Conservation (phyloP, 306 rosid species). For the Trichosanthes truncata region DNA sequence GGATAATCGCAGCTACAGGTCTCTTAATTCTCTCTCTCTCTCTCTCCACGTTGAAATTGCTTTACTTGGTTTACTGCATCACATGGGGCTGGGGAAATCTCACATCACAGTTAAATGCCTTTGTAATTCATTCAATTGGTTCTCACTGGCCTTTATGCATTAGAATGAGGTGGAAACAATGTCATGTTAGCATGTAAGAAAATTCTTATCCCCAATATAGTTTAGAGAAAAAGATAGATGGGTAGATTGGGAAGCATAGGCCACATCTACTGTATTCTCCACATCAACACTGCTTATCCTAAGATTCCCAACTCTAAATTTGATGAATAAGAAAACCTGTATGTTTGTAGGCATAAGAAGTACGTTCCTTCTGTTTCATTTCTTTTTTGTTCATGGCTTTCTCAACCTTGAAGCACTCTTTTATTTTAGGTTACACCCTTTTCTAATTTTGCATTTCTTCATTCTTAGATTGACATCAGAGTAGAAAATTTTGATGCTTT, state of each 20-base stretch:
- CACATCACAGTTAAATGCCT: neutral
- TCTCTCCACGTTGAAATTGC: neutral
- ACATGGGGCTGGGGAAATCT: conserved; percentile 7
- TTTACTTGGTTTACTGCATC: neutral
- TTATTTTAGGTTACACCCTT: neutral
- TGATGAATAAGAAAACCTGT: neutral
- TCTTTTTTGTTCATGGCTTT: neutral
- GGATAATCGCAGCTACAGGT: conserved; percentile 1
- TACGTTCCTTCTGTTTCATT: neutral
- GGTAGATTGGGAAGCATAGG: neutral
- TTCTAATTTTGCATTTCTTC: neutral
- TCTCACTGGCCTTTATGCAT: too few relatives aligned
- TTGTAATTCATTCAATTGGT: neutral
- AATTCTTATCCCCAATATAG: neutral
- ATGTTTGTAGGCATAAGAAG: neutral
- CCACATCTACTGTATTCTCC: neutral
- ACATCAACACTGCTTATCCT: neutral
- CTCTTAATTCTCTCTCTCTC: neutral
- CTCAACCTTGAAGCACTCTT: neutral
- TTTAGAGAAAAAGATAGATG: neutral
- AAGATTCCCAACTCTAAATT: neutral
- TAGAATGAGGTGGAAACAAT: neutral
- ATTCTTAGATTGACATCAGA: neutral
- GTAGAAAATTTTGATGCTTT: neutral
- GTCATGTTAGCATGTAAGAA: neutral